Conservation (phyloP, 768 basidiomycete genomes). For the Lanmaoa pseudosensibilis region DNA sequence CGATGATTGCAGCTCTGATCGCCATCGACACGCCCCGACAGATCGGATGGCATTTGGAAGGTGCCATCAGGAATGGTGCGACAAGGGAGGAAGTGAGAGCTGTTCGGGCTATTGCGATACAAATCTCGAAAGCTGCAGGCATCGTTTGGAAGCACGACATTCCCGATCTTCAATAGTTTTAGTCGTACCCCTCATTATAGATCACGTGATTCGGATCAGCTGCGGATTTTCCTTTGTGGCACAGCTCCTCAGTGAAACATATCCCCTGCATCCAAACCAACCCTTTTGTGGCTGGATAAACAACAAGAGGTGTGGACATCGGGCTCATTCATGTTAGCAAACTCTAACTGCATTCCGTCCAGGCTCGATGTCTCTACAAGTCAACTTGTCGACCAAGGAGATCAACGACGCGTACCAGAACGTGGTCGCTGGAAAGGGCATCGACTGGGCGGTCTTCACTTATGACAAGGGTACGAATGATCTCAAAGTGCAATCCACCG, state of each 20-base stretch:
- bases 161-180: slow-evolving; percentile 38
- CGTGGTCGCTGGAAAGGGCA: slow-evolving; percentile 62
- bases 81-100: slow-evolving; percentile 51
- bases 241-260: not conserved
- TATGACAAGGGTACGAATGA: slow-evolving; percentile 83
- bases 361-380: slow-evolving; percentile 67
- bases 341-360: not conserved
- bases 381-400: slow-evolving; percentile 75
- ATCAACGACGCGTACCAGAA: slow-evolving; percentile 73
- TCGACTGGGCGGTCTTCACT: slow-evolving; percentile 79
- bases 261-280: not conserved
- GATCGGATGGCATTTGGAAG: slow-evolving; percentile 63
- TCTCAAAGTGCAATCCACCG: slow-evolving; percentile 82
- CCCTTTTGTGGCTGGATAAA: not conserved
- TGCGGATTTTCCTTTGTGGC: not conserved
- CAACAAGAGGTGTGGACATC: not conserved
- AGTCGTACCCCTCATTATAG: not conserved
- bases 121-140: slow-evolving; percentile 47
- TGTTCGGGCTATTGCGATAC: slow-evolving; percentile 55
- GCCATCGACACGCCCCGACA: slow-evolving; percentile 62
- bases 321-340: not conserved
- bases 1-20: slow-evolving; percentile 61
- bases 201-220: slow-evolving; percentile 17
- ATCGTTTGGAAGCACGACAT: slow-evolving; percentile 52
- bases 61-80: slow-evolving; percentile 56